phyloP scores from a whole-genome alignment of 805 yeast genomes.

The Hanseniaspora meyeri region DNA sequence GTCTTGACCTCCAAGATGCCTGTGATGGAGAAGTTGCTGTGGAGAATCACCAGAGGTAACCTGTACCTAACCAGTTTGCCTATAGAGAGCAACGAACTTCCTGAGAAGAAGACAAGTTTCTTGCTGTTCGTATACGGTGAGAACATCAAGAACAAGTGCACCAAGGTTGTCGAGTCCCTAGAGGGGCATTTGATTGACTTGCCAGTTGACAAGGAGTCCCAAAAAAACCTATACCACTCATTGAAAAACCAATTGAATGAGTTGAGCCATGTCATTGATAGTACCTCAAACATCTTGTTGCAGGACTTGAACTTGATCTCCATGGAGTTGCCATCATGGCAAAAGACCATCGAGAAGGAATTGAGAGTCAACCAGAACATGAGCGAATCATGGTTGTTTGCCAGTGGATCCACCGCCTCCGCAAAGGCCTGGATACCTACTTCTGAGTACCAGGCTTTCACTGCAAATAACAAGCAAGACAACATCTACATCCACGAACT shows the following conservation, averaged over 20 bases:
- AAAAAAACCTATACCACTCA: slow-evolving; percentile 31
- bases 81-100: slow-evolving; percentile 38
- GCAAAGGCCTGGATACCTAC: slow-evolving; percentile 69
- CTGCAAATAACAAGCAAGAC: slow-evolving; percentile 17
- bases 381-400: slow-evolving; percentile 26
- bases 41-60: slow-evolving; percentile 68
- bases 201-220: slow-evolving; percentile 31
- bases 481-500: slow-evolving; percentile 46
- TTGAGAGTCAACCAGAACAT: slow-evolving; percentile 45
- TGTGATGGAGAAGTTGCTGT: slow-evolving; percentile 53
- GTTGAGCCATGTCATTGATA: slow-evolving; percentile 37
- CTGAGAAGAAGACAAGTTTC: slow-evolving; percentile 51
- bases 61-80: slow-evolving; percentile 49
- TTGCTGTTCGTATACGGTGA: slow-evolving; percentile 63
- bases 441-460: slow-evolving; percentile 36
- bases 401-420: slow-evolving; percentile 44
- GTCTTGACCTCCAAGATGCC: slow-evolving; percentile 48
- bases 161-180: slow-evolving; percentile 55
- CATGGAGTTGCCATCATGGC: slow-evolving; percentile 50
- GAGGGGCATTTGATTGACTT: slow-evolving; percentile 52
- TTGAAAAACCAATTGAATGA: slow-evolving; percentile 36
- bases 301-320: slow-evolving; percentile 58
- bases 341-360: slow-evolving; percentile 41
- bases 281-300: slow-evolving; percentile 41
- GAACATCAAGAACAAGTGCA: slow-evolving; percentile 44